Conservation (phyloP, 1,284 basidiomycete species). For the Puccinia polysora region DNA sequence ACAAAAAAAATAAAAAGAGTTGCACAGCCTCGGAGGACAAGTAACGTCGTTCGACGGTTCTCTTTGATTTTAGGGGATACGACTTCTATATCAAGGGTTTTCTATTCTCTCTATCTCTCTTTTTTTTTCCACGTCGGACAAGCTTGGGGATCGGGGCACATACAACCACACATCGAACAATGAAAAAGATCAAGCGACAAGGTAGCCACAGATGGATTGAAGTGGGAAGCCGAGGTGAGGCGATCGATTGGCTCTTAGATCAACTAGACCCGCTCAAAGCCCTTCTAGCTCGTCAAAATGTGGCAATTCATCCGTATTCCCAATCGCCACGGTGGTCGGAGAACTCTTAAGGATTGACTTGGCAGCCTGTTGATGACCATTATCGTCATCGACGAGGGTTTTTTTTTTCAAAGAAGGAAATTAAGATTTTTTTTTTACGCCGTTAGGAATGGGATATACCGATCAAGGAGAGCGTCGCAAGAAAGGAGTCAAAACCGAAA, state of each 20-base stretch:
- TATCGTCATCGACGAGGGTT: background rate
- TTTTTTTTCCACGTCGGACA: too few species aligned
- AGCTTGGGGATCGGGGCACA: too few species aligned
- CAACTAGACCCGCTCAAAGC: background rate
- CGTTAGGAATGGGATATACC: background rate
- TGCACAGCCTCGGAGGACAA: background rate
- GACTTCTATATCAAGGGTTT: too few species aligned
- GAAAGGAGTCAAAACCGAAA: constrained; percentile 2
- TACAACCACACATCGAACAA: too few species aligned
- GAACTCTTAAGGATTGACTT: constrained; percentile 63
- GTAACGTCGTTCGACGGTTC: too few species aligned
- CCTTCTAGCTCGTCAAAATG: constrained; percentile 58
- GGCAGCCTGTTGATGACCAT: constrained; percentile 46
- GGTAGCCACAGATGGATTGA: too few species aligned
- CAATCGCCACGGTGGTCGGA: constrained; percentile 79
- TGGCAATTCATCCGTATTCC: constrained; percentile 69
- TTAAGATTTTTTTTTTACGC: background rate
- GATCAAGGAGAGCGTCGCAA: background rate
- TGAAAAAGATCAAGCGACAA: too few species aligned
- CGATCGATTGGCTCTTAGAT: background rate
- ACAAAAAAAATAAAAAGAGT: background rate
- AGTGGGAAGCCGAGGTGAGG: background rate
- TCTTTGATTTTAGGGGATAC: too few species aligned
- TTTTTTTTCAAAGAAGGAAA: background rate
- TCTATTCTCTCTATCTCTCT: too few species aligned